Evolutionary conservation across 2,329 filamentous ascomycete species (phyloP), one percentile per base, ranked within the genome.

Genomic region (Chaetothyriales sp.): DNA sequence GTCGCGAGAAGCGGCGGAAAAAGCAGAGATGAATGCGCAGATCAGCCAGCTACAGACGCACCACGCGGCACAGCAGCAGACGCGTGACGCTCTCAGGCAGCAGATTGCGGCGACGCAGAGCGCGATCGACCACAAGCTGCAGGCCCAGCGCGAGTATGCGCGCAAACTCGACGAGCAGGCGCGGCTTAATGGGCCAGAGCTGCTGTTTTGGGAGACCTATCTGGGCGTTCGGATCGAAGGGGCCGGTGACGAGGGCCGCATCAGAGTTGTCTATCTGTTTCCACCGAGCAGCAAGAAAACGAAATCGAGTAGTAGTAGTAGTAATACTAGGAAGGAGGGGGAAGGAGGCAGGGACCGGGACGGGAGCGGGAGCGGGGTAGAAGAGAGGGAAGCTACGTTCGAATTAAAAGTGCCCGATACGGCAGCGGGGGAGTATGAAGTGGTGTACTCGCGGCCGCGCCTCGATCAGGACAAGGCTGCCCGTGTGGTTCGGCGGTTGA

Each of bases 161-260:
- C 77, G 80, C 56, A 82, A 87, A 60, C 74, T 94, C 40, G 87
- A 94, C 62, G 78, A 83, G 1, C 90, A 97, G 70, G 80, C 85
- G 50, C 80, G 88, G 33, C 86, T 90, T 69, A 97, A 98, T 68
- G 79, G 86, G 44, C 92, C 92, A 0, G 92, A 98, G 71, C 76
- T 98, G 46, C 86, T 89, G 60, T 97, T 97, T 66, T 98, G 92
- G 92, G 86, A 94, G 66, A 85, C 84, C 51, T 92, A 90, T 65
- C 73, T 98, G 54, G 89, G 90, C 53, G 68, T 97, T 65, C 76
- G 85, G 55, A 94, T 98, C 63, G 90, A 97, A 65, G 90, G 90
- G 1, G 86, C 86, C 0, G 89, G 87, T 1, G 78, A 80, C 64
- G 82, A 86, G 56, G 89, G 95, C 68, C 78, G 86, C 22, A 74